A percentile compares a stretch with the other conserved stretches of the same genome.
Evolutionary conservation across 441 rosid genomes (phyloP).

Genomic region (Capsella rubella): DNA sequence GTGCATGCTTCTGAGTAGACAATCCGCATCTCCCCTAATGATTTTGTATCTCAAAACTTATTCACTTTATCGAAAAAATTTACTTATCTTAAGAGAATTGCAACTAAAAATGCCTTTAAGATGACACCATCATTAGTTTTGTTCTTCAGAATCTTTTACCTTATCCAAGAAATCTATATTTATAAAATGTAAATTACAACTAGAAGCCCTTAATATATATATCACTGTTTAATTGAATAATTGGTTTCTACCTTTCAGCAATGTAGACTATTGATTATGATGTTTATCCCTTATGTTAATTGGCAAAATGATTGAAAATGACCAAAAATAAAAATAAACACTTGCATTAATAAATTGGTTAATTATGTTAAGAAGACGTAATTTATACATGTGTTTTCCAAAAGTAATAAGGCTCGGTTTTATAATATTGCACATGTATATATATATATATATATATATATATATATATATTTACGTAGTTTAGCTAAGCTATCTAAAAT

Average conservation of each 20-base stretch:
- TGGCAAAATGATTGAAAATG: slow-evolving; percentile 2
- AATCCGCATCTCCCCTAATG: slow-evolving; percentile 35
- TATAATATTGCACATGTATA: not conserved
- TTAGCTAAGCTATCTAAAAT: no score
- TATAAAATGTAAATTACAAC: slow-evolving; percentile 12
- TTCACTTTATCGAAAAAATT: slow-evolving; percentile 36
- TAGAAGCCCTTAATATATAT: slow-evolving; percentile 19
- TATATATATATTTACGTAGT: not conserved
- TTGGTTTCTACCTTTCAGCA: slow-evolving; percentile 2
- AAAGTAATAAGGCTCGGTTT: not conserved
- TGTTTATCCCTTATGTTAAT: slow-evolving; percentile 25
- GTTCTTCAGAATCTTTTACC: slow-evolving; percentile 7
- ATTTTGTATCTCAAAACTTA: slow-evolving; percentile 34
- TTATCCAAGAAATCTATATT: slow-evolving; percentile 21
- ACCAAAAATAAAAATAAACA: not conserved
- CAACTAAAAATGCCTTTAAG: slow-evolving; percentile 41
- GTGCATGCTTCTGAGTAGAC: slow-evolving; percentile 37
- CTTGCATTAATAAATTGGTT: not conserved
- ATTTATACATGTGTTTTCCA: not conserved
- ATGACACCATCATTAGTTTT: slow-evolving; percentile 44
- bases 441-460: no score
- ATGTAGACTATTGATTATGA: slow-evolving; percentile 17
- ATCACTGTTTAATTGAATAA: slow-evolving; percentile 19
- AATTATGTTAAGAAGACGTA: not conserved
- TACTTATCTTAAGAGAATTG: slow-evolving; percentile 28